Evolutionary conservation across 2,329 filamentous ascomycete species (phyloP).

Genomic region (Alternaria alternata): DNA sequence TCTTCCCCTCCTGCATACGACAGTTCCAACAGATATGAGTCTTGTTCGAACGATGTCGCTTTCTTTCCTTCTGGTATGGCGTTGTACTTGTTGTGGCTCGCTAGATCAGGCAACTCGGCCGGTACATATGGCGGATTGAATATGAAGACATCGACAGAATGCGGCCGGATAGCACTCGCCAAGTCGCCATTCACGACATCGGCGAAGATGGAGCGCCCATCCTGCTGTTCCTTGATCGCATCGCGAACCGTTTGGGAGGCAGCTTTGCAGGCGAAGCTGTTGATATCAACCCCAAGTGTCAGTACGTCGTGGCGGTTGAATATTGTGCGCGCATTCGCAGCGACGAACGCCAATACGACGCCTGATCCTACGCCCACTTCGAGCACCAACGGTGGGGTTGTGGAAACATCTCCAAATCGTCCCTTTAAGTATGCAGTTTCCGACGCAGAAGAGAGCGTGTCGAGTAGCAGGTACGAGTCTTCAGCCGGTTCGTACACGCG

Average conservation of each 20-base stretch:
- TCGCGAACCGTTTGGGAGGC: constrained; percentile 72
- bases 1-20: constrained; percentile 89
- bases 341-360: constrained; percentile 88
- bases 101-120: constrained; percentile 72
- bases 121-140: constrained; percentile 99
- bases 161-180: constrained; percentile 64
- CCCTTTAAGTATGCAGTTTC: constrained; percentile 74
- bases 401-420: constrained; percentile 61
- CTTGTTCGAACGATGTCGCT: constrained; percentile 71
- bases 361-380: constrained; percentile 93
- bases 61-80: constrained; percentile 28
- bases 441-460: constrained; percentile 78
- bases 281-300: constrained; percentile 83
- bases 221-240: constrained; percentile 54
- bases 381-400: constrained; percentile 66
- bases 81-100: constrained; percentile 49
- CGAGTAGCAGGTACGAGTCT: constrained; percentile 92
- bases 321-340: constrained; percentile 75
- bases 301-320: constrained; percentile 77
- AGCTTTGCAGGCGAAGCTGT: constrained; percentile 80
- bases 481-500: constrained; percentile 94
- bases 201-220: constrained; percentile 60
- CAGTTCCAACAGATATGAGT: constrained; percentile 82
- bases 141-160: constrained; percentile 79
- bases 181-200: constrained; percentile 77